Conservation (phyloP, 2,329 filamentous ascomycete species). For the Mycocentrospora acerina region DNA sequence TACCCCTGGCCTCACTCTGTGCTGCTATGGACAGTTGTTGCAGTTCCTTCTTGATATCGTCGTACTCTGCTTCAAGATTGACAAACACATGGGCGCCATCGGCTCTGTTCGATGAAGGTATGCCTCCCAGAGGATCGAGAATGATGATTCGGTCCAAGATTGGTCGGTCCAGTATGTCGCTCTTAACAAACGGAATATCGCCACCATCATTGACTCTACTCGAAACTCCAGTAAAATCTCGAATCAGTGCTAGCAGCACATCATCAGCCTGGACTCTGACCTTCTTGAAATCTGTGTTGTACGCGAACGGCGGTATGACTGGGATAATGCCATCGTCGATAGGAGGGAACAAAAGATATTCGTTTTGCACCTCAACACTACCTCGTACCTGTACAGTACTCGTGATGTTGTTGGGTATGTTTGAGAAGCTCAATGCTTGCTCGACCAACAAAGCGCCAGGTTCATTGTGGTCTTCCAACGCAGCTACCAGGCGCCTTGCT, state of each 20-base stretch:
- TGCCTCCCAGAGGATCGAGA: slow-evolving; percentile 82
- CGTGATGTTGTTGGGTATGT: slow-evolving; percentile 27
- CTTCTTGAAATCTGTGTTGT: slow-evolving; percentile 50
- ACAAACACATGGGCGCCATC: slow-evolving; percentile 78
- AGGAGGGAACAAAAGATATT: slow-evolving; percentile 62
- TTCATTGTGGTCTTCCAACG: slow-evolving; percentile 69
- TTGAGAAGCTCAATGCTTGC: slow-evolving; percentile 49
- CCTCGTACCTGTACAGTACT: slow-evolving; percentile 40
- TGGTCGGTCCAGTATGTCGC: slow-evolving; percentile 32
- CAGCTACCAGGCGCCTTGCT: slow-evolving; percentile 70
- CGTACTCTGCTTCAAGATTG: slow-evolving; percentile 89
- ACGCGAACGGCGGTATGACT: slow-evolving; percentile 67
- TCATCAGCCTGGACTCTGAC: slow-evolving; percentile 59
- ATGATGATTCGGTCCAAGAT: slow-evolving; percentile 82
- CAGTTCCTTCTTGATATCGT: slow-evolving; percentile 66
- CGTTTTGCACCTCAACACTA: slow-evolving; percentile 45
- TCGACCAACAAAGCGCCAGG: slow-evolving; percentile 70
- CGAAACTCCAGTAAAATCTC: slow-evolving; percentile 70
- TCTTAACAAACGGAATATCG: slow-evolving; percentile 11
- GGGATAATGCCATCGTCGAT: slow-evolving; percentile 69
- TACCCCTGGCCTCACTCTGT: slow-evolving; percentile 11
- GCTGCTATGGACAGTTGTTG: slow-evolving; percentile 20
- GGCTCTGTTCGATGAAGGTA: slow-evolving; percentile 64
- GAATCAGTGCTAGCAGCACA: slow-evolving; percentile 73
- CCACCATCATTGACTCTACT: slow-evolving; percentile 14